These are phyloP conservation scores for Apocynum venetum DNA, from an alignment of 257 asterid genomes.

Conservation along the genomic window DNA sequence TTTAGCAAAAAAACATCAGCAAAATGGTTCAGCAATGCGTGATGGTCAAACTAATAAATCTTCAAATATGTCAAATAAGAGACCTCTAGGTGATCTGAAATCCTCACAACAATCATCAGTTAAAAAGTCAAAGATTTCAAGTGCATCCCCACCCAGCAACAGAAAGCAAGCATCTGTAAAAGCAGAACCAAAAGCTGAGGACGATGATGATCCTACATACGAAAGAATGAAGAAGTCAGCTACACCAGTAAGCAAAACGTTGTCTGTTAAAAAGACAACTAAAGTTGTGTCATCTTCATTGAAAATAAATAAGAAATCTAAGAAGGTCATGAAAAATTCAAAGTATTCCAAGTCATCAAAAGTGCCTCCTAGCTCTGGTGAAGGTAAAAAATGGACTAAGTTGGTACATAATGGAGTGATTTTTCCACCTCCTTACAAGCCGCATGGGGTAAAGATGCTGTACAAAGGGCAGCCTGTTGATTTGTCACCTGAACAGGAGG, in stretches of 20 bases:
- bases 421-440: constrained; percentile 92
- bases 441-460: constrained; percentile 91
- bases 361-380: constrained; percentile 89
- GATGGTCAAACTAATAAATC: constrained; percentile 35
- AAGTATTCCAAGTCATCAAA: constrained; percentile 72
- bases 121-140: constrained; percentile 70
- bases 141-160: constrained; percentile 31
- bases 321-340: constrained; percentile 51
- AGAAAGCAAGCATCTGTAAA: constrained; percentile 42
- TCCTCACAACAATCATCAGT: constrained; percentile 36
- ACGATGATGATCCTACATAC: constrained; percentile 67
- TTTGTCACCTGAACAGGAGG: constrained; percentile 89
- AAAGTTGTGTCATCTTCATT: constrained; percentile 40
- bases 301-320: constrained; percentile 46
- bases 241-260: constrained; percentile 44
- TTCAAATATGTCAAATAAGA: constrained; percentile 53
- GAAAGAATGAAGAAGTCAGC: constrained; percentile 55
- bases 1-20: constrained; percentile 35
- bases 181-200: constrained; percentile 58
- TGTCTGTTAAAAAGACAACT: constrained; percentile 33
- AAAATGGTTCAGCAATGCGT: constrained; percentile 57
- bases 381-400: constrained; percentile 96
- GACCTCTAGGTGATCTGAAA: constrained; percentile 52
- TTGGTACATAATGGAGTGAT: constrained; percentile 92
- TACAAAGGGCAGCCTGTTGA: constrained; percentile 82